Base-by-base conservation (phyloP, 805 yeast genomes). In the Metschnikowia arizonensis region DNA sequence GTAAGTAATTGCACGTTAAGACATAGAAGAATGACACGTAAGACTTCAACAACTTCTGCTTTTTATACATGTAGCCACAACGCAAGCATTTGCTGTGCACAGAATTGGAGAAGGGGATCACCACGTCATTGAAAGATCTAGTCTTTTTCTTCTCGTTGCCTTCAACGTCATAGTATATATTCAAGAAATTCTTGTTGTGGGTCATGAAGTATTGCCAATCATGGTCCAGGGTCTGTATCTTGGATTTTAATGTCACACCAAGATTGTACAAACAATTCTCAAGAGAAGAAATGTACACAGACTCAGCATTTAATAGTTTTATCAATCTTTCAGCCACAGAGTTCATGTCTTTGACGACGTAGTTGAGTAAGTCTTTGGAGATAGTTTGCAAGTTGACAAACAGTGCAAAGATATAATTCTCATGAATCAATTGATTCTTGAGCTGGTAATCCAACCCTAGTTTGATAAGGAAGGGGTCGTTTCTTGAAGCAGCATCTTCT, bases 381-480 rank as follows among this genome's bases (percentile, higher is more conserved):
- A 71, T 71, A 40, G 61, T 68, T 50, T 71, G 76, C 37, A 71
- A 58, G 46, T 71, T 71, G 30, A 66, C 61, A 47, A 64, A 71
- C 37, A 69, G 64, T 2, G 75, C 76, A 53, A 63, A 69, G 48
- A 66, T 59, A 49, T 66, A 71, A 54, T 66, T 69, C 47, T 71
- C 76, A 30, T 64, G 63, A 12, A 71, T 56, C 45, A 71, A 55
- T 52, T 70, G 75, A 44, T 64, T 63, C 53, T 70, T 69, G 28
- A 71, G 42, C 51, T 68, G 74, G 45, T 65, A 64, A 50, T 71
- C 74, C 7, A 71, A 60, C 42, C 58, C 58, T 41, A 71, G 56
- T 48, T 70, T 71, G 33, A 68, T 48, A 42, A 71, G 63, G 47
- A 71, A 71, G 2, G 76, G 76, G 50, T 71, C 76, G 43, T 65